These are phyloP conservation scores for Scheffersomyces titani DNA, from an alignment of 1,139 yeast species.

Conservation along the genomic window DNA sequence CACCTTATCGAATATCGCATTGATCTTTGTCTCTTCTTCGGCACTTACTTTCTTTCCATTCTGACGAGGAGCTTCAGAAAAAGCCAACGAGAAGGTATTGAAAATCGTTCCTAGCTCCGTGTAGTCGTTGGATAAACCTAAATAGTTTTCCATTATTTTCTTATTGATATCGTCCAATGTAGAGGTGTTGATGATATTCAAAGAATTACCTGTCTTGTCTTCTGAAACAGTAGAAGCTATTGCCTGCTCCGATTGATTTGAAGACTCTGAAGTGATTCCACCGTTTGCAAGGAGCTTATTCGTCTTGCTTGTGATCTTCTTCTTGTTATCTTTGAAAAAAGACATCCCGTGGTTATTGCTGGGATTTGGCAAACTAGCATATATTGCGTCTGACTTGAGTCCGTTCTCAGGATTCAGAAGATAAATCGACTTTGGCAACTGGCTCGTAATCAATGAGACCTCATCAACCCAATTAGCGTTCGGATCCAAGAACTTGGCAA, in stretches of 20 bases:
- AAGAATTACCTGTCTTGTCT: conserved; percentile 1
- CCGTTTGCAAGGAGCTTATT: conserved; percentile 19
- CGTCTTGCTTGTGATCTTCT: conserved; percentile 30
- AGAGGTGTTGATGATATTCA: conserved; percentile 31
- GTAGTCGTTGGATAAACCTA: conserved; percentile 66
- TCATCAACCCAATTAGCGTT: conserved; percentile 75
- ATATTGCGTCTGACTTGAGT: conserved; percentile 56
- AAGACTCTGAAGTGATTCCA: background rate
- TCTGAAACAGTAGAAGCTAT: conserved; percentile 4
- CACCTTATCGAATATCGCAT: conserved; percentile 56
- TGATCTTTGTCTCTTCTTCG: conserved; percentile 39
- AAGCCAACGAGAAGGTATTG: conserved; percentile 72
- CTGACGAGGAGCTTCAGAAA: conserved; percentile 38
- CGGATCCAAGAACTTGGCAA: conserved; percentile 81
- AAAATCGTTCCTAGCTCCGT: conserved; percentile 71
- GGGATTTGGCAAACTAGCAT: conserved; percentile 66
- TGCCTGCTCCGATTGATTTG: background rate
- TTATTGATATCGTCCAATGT: conserved; percentile 69
- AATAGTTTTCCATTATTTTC: conserved; percentile 58
- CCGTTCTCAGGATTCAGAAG: conserved; percentile 60
- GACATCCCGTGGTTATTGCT: conserved; percentile 37
- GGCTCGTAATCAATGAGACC: conserved; percentile 37
- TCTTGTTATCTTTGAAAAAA: conserved; percentile 36
- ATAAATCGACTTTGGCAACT: conserved; percentile 45
- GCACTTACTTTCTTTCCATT: conserved; percentile 14